These are phyloP conservation scores for Mycena rebaudengoi DNA, from an alignment of 768 basidiomycete species.

Conservation along the genomic window DNA sequence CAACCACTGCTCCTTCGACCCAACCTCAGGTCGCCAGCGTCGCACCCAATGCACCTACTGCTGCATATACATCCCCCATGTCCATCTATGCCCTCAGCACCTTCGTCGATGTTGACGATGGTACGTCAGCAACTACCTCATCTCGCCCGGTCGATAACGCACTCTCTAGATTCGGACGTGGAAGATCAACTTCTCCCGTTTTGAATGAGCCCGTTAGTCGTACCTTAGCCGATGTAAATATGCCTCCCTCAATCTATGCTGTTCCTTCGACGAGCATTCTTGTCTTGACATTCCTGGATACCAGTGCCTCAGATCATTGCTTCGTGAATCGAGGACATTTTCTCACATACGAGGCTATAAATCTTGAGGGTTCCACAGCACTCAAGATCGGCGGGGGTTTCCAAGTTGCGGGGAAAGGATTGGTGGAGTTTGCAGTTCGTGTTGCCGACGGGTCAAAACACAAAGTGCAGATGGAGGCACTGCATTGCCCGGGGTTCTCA, in stretches of 20 bases:
- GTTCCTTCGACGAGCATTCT: neutral
- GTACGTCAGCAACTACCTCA: neutral
- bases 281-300: neutral
- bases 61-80: neutral
- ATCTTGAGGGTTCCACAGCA: neutral
- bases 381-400: conserved; percentile 3
- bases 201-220: neutral
- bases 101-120: neutral
- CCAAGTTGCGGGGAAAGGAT: neutral
- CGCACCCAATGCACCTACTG: neutral
- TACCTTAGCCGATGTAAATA: neutral
- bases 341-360: neutral
- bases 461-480: neutral
- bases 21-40: no score
- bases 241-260: neutral
- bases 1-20: no score
- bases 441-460: neutral
- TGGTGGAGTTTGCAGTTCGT: neutral
- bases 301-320: neutral
- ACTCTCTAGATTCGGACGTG: neutral
- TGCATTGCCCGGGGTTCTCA: neutral
- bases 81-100: neutral
- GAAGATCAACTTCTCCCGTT: neutral
- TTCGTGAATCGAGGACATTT: neutral
- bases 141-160: neutral